A percentile compares a stretch with the other conserved stretches of the same genome.
phyloP scores from a whole-genome alignment of 768 basidiomycete genomes.

The Lyophyllum decastes region DNA sequence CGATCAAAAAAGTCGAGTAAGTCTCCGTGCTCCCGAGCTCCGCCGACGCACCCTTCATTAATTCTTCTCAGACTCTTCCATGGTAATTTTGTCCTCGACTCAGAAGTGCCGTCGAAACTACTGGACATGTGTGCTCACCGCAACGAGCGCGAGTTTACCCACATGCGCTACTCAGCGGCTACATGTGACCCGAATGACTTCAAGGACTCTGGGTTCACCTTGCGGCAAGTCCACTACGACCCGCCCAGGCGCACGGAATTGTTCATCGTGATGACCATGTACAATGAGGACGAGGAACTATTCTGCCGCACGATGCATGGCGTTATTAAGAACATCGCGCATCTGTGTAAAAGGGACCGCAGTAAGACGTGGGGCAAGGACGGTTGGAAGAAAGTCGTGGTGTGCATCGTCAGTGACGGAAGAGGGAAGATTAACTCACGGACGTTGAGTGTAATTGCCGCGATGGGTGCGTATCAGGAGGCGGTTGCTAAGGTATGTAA shows the following conservation, averaged over 20 bases:
- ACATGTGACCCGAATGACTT: conserved; percentile 98
- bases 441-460: conserved; percentile 84
- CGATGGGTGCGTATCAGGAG: conserved; percentile 95
- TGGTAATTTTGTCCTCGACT: conserved; percentile 92
- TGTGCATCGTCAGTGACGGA: conserved; percentile 90
- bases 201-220: conserved; percentile 75
- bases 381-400: conserved; percentile 98
- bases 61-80: conserved; percentile 66
- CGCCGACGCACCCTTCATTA: too few relatives aligned
- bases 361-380: conserved; percentile 97
- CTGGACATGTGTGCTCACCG: conserved; percentile 78
- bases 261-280: conserved; percentile 99
- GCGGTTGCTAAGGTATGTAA: conserved; percentile 79
- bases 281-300: conserved; percentile 89
- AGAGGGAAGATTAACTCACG: conserved; percentile 82
- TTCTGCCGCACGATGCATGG: conserved; percentile 96
- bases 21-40: conserved; percentile 15
- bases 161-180: conserved; percentile 95
- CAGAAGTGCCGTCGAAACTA: conserved; percentile 87
- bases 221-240: conserved; percentile 90
- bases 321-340: conserved; percentile 91
- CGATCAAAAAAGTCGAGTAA: conserved; percentile 88
- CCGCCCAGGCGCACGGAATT: conserved; percentile 89
- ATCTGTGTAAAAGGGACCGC: conserved; percentile 81
- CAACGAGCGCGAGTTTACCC: conserved; percentile 87